Evolutionary conservation across 352 stramenopile genomes (phyloP).

Genomic region (Pythium brachiatum): DNA sequence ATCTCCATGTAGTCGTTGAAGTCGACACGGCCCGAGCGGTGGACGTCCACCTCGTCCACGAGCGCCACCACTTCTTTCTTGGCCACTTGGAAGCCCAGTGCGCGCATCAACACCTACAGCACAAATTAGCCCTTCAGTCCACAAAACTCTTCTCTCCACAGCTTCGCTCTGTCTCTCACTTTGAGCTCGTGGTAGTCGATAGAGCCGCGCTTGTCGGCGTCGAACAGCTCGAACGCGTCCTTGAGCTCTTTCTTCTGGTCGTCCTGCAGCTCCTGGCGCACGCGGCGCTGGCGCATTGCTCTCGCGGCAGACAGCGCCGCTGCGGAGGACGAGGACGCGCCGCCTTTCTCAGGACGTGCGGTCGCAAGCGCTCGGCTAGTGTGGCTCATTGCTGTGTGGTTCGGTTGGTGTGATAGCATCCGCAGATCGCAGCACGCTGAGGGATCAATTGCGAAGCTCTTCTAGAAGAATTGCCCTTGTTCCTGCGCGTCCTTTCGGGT

Average conservation of each 20-base stretch:
- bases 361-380: background rate
- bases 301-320: conserved; percentile 20
- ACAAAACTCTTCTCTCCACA: too few relatives aligned
- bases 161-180: too few relatives aligned
- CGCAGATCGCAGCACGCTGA: too few relatives aligned
- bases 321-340: background rate
- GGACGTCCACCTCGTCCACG: conserved; percentile 88
- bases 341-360: background rate
- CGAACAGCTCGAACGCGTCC: conserved; percentile 94
- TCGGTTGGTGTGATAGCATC: too few relatives aligned
- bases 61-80: conserved; percentile 88
- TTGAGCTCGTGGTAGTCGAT: conserved; percentile 95
- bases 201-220: conserved; percentile 87
- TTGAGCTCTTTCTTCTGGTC: conserved; percentile 89
- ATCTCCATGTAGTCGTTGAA: conserved; percentile 92
- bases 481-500: conserved; percentile 4
- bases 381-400: conserved; percentile 8
- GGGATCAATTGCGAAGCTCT: too few relatives aligned
- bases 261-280: conserved; percentile 70
- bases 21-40: conserved; percentile 80
- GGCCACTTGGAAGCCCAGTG: conserved; percentile 90
- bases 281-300: conserved; percentile 33
- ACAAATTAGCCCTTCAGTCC: background rate
- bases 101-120: conserved; percentile 81
- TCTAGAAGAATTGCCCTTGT: too few relatives aligned